Conservation (phyloP, 2,329 filamentous ascomycete genomes). For the Nemania serpens region DNA sequence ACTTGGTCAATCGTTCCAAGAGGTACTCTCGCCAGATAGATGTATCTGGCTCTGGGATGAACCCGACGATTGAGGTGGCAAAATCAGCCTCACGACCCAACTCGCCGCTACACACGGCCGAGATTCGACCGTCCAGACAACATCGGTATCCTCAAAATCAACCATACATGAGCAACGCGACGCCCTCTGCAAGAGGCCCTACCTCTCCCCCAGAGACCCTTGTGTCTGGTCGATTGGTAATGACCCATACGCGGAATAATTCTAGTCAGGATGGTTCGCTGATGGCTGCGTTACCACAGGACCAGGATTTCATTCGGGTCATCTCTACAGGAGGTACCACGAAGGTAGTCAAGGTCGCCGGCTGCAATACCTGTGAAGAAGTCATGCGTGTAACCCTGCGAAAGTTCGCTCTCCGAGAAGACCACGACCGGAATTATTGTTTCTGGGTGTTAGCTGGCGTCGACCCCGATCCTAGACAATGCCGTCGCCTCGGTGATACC, state of each 20-base stretch:
- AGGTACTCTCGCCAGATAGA: constrained; percentile 69
- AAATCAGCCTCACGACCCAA: constrained; percentile 69
- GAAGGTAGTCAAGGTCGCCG: constrained; percentile 91
- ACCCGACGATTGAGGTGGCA: constrained; percentile 49
- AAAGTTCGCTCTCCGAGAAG: constrained; percentile 86
- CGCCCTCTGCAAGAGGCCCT: constrained; percentile 58
- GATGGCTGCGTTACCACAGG: constrained; percentile 82
- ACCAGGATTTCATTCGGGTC: constrained; percentile 88
- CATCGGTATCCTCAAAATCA: constrained; percentile 60
- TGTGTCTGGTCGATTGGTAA: constrained; percentile 65
- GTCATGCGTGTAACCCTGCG: constrained; percentile 87
- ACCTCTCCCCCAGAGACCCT: constrained; percentile 67
- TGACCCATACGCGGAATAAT: constrained; percentile 75
- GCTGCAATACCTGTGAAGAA: constrained; percentile 89
- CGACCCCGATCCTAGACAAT: constrained; percentile 80
- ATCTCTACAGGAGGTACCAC: constrained; percentile 91
- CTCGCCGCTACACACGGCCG: constrained; percentile 67
- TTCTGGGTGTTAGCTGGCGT: constrained; percentile 91
- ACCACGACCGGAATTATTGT: constrained; percentile 93
- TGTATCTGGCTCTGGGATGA: constrained; percentile 44
- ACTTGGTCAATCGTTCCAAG: constrained; percentile 58
- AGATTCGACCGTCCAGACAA: constrained; percentile 58
- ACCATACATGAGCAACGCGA: constrained; percentile 51
- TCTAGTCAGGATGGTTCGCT: constrained; percentile 85
- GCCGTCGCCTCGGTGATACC: constrained; percentile 80